A percentile compares a stretch with the other conserved stretches of the same genome.
phyloP scores from a whole-genome alignment of 2,329 filamentous ascomycete genomes.

The Coleophoma crateriformis region DNA sequence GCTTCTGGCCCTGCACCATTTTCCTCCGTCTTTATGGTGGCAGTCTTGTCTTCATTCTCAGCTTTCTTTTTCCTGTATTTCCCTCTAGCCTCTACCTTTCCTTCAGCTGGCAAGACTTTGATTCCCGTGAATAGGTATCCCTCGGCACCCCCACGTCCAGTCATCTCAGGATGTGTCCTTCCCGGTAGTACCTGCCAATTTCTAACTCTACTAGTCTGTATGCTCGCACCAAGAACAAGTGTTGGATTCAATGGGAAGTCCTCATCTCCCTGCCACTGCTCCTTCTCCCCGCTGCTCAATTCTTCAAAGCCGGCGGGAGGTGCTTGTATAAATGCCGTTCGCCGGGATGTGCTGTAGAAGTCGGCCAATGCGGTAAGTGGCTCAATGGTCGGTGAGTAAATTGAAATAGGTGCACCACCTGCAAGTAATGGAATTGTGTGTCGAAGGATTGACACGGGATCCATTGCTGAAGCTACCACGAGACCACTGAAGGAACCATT shows the following conservation, averaged over 20 bases:
- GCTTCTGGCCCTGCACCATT: slow-evolving; percentile 1
- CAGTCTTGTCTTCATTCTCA: not conserved
- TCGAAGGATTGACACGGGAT: slow-evolving; percentile 69
- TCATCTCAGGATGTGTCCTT: slow-evolving; percentile 93
- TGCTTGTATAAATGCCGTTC: slow-evolving; percentile 65
- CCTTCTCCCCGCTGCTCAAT: slow-evolving; percentile 42
- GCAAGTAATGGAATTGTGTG: slow-evolving; percentile 73
- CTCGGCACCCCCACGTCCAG: slow-evolving; percentile 76
- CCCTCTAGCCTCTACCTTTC: slow-evolving; percentile 76
- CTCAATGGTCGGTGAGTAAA: slow-evolving; percentile 80
- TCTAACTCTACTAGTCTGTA: slow-evolving; percentile 76
- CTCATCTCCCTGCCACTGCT: slow-evolving; percentile 52
- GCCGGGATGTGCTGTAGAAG: slow-evolving; percentile 74
- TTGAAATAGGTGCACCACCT: slow-evolving; percentile 77
- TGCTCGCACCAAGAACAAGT: slow-evolving; percentile 67
- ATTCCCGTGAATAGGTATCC: slow-evolving; percentile 86
- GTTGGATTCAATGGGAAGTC: slow-evolving; percentile 89
- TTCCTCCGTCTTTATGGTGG: slow-evolving; percentile 3
- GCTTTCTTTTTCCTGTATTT: slow-evolving; percentile 42
- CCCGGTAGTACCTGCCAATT: slow-evolving; percentile 90
- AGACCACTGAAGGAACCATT: slow-evolving; percentile 78
- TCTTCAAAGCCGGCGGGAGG: slow-evolving; percentile 40
- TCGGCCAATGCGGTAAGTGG: slow-evolving; percentile 74
- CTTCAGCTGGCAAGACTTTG: slow-evolving; percentile 73
- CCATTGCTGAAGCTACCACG: slow-evolving; percentile 77